A percentile compares a stretch with the other conserved stretches of the same genome.
Conservation (phyloP, 305 asterid species). For the Fraxinus floribunda region DNA sequence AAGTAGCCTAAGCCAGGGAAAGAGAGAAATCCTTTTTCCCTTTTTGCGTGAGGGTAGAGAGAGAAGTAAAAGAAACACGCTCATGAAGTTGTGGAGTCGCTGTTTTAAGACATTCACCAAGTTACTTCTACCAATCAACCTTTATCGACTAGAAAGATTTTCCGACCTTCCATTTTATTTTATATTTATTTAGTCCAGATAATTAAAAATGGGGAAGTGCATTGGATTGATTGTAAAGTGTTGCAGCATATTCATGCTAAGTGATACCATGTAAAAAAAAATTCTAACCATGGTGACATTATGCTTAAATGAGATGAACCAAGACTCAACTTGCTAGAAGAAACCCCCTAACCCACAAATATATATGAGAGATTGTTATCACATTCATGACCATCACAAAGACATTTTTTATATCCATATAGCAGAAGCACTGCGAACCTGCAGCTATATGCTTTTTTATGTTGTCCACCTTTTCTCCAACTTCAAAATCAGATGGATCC, state of each 20-base stretch:
- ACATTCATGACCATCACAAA: constrained; percentile 2
- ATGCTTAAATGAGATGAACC: background rate
- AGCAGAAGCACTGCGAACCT: constrained; percentile 47
- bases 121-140: constrained; percentile 18
- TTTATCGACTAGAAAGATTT: constrained; percentile 9
- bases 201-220: background rate
- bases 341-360: background rate
- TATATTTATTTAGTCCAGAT: background rate
- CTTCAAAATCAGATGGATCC: constrained; percentile 67
- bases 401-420: constrained; percentile 17
- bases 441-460: constrained; percentile 60
- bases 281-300: background rate
- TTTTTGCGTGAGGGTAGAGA: background rate
- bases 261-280: background rate
- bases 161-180: background rate
- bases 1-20: constrained; percentile 14
- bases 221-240: background rate
- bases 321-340: background rate
- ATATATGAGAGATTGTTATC: background rate
- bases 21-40: background rate
- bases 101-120: background rate
- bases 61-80: background rate
- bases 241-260: background rate
- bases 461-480: constrained; percentile 57
- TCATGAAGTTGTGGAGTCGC: background rate